Evolutionary conservation across 345 rosid genomes (phyloP).

Genomic region (rapeseed (Brassica napus)): Da-Ae NC_063439.1:26573001-26573500

Average conservation of each 20-base stretch:
- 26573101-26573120: too few relatives aligned
- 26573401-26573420: neutral
- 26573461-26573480: conserved; percentile 97
- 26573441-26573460: conserved; percentile 95
- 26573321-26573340: conserved; percentile 75
- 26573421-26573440: conserved; percentile 76
- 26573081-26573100: too few relatives aligned
- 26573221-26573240: neutral
- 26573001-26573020: conserved; percentile 87
- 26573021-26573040: conserved; percentile 65
- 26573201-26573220: neutral
- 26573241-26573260: conserved; percentile 51
- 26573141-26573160: too few relatives aligned
- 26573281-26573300: conserved; percentile 81
- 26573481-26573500: conserved; percentile 98
- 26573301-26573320: conserved; percentile 94
- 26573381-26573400: conserved; percentile 37
- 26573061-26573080: neutral
- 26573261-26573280: conserved; percentile 78
- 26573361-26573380: neutral
- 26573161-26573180: too few relatives aligned
- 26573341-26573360: conserved; percentile 69
- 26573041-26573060: neutral
- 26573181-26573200: too few relatives aligned
- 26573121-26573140: too few relatives aligned